These are phyloP conservation scores for Quaeritorhiza haematococci DNA, from an alignment of 371 early-diverging fungal species.

Conservation along the genomic window DNA sequence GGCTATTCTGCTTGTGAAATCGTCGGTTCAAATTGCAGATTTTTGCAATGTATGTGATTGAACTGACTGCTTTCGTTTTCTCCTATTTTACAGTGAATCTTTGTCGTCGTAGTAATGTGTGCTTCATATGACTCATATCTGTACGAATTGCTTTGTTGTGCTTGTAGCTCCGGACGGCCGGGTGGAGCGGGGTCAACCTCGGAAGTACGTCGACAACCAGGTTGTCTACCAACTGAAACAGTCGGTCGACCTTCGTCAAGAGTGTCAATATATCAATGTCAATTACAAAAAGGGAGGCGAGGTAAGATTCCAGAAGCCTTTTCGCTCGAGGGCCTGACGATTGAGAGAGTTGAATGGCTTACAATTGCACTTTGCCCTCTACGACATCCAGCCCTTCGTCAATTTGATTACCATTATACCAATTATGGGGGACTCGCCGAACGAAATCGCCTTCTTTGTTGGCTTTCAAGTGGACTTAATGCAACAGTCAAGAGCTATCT, in stretches of 20 bases:
- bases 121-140: background rate
- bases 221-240: conserved; percentile 50
- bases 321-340: background rate
- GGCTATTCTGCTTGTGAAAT: conserved; percentile 50
- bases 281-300: conserved; percentile 63
- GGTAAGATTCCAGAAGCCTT: conserved; percentile 1
- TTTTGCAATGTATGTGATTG: conserved; percentile 40
- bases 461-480: conserved; percentile 68
- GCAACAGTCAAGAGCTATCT: conserved; percentile 63
- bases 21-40: conserved; percentile 62
- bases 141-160: background rate
- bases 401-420: conserved; percentile 64
- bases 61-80: background rate
- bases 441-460: conserved; percentile 56
- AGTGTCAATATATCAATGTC: conserved; percentile 55
- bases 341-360: background rate
- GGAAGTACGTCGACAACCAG: conserved; percentile 52
- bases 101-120: background rate
- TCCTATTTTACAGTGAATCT: background rate
- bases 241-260: conserved; percentile 41
- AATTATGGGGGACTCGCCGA: conserved; percentile 29
- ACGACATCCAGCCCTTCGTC: conserved; percentile 50
- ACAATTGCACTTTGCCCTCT: background rate
- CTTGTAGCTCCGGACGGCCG: conserved; percentile 29
- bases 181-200: conserved; percentile 25